Evolutionary conservation across 192 early-diverging fungal species (phyloP).

Genomic region (Coemansia sp.): DNA sequence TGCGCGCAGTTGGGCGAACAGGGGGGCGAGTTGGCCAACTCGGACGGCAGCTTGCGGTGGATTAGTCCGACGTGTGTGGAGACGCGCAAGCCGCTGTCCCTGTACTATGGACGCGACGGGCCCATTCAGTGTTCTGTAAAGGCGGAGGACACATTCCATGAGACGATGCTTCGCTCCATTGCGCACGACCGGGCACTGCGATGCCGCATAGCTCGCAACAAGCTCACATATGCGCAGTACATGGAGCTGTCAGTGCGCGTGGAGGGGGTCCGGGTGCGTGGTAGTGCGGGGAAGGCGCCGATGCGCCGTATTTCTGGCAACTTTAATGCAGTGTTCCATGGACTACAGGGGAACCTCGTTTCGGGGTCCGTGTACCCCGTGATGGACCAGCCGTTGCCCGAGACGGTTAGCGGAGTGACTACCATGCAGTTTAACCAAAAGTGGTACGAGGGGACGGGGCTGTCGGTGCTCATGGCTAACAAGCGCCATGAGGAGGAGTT

Average conservation of each 20-base stretch:
- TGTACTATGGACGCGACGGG: conserved; percentile 38
- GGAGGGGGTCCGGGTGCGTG: conserved; percentile 6
- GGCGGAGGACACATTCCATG: conserved; percentile 25
- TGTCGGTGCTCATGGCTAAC: conserved; percentile 43
- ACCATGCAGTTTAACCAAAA: conserved; percentile 41
- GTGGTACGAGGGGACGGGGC: conserved; percentile 42
- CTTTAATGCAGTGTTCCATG: conserved; percentile 42
- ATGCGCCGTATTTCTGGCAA: conserved; percentile 24
- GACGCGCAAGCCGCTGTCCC: conserved; percentile 14
- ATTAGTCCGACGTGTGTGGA: conserved; percentile 33
- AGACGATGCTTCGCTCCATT: conserved; percentile 4
- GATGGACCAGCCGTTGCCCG: conserved; percentile 30
- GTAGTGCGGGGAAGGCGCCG: not conserved
- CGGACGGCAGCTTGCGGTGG: conserved; percentile 9
- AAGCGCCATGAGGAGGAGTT: conserved; percentile 42
- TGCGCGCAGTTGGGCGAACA: conserved; percentile 16
- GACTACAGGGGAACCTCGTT: conserved; percentile 19
- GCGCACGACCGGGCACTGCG: conserved; percentile 12
- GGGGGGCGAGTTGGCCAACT: conserved; percentile 5
- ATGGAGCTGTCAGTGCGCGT: conserved; percentile 14
- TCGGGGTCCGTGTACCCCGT: conserved; percentile 42
- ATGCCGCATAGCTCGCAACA: conserved; percentile 31
- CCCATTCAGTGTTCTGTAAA: conserved; percentile 38
- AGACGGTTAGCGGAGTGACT: conserved; percentile 32
- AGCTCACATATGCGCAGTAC: conserved; percentile 10